A percentile compares a stretch with the other conserved stretches of the same genome.
Evolutionary conservation across 2,329 filamentous ascomycete species (phyloP).

Genomic region (Truncatella angustata): DNA sequence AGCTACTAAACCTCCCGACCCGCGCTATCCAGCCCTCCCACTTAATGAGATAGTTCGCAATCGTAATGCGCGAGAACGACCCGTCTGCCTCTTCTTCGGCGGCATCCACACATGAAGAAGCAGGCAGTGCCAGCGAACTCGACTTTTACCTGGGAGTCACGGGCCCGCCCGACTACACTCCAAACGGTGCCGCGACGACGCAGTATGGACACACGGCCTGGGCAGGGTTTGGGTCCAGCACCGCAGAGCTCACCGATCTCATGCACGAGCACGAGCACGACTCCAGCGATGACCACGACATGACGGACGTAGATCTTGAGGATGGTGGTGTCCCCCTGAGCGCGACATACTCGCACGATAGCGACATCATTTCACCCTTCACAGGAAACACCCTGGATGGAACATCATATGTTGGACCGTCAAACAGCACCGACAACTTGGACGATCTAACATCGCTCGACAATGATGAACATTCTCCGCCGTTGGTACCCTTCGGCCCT

Average conservation of each 20-base stretch:
- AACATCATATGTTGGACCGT: too few species aligned
- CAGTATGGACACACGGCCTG: background rate
- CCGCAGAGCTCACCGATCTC: background rate
- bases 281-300: conserved; percentile 18
- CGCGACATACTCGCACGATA: background rate
- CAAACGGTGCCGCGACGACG: background rate
- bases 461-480: too few species aligned
- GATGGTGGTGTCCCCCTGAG: conserved; percentile 21
- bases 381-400: too few species aligned
- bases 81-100: background rate
- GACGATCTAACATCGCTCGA: background rate
- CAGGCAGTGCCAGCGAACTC: background rate
- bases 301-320: conserved; percentile 25
- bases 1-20: background rate
- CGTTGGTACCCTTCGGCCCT: too few species aligned
- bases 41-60: background rate
- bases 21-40: background rate
- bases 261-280: background rate
- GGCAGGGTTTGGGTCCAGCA: background rate
- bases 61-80: background rate
- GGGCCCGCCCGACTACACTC: background rate
- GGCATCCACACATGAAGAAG: background rate
- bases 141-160: background rate
- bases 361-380: background rate
- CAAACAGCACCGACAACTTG: background rate